Conservation (phyloP, 345 rosid species). For the Mallotus nudiflorus region DNA sequence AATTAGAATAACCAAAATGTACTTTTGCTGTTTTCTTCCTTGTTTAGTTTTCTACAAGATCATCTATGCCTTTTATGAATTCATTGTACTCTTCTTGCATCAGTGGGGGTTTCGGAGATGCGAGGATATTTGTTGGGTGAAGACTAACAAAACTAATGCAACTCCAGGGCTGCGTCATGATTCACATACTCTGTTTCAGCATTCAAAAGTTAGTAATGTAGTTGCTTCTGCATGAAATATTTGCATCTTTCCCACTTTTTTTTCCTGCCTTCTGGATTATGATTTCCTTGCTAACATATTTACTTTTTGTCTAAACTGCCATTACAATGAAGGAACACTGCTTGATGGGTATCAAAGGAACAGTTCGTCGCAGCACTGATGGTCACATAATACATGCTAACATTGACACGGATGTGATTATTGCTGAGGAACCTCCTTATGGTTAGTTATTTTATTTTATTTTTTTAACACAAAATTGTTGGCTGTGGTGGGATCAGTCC, state of each 20-base stretch:
- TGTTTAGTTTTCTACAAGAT: constrained; percentile 1
- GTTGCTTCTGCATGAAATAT: constrained; percentile 16
- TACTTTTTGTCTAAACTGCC: constrained; percentile 10
- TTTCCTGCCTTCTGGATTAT: constrained; percentile 2
- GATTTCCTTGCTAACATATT: constrained; percentile 6
- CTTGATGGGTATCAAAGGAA: constrained; percentile 99
- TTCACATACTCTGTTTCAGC: constrained; percentile 93
- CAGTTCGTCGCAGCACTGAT: constrained; percentile 96
- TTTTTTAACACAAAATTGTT: constrained; percentile 1
- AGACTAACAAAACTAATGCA: constrained; percentile 93
- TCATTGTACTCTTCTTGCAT: not conserved
- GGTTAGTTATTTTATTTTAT: constrained; percentile 74
- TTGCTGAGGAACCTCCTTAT: constrained; percentile 96
- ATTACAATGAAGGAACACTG: constrained; percentile 78
- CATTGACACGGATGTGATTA: constrained; percentile 96
- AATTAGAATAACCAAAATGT: constrained; percentile 5
- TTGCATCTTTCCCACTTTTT: not conserved
- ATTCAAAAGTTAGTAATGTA: constrained; percentile 71
- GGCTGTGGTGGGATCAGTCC: not conserved
- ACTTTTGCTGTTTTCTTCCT: not conserved
- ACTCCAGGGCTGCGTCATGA: constrained; percentile 93
- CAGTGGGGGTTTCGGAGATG: constrained; percentile 99
- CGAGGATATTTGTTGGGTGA: constrained; percentile 99
- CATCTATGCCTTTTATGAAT: not conserved
- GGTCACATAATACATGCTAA: constrained; percentile 99